Evolutionary conservation across 2,329 filamentous ascomycete species (phyloP).

Genomic region (Albophoma yamanashiensis): DNA sequence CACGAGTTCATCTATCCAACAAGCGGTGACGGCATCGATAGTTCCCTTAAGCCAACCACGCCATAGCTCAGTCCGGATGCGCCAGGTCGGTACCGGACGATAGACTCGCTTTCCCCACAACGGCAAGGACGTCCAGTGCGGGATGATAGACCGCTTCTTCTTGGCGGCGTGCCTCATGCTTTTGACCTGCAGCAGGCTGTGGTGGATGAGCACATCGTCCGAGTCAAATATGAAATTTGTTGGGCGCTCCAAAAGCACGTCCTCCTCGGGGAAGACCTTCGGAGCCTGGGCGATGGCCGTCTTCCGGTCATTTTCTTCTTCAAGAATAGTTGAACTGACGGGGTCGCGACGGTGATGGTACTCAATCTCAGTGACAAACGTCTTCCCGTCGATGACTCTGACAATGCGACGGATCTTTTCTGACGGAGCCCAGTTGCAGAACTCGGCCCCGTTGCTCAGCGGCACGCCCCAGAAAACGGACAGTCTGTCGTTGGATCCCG

Average conservation of each 20-base stretch:
- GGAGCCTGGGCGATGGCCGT: slow-evolving; percentile 13
- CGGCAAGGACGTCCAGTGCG: slow-evolving; percentile 12
- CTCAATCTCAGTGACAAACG: slow-evolving; percentile 18
- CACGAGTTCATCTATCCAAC: slow-evolving; percentile 39
- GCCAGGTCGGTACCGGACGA: slow-evolving; percentile 31
- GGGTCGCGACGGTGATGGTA: slow-evolving; percentile 27
- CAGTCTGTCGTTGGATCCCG: slow-evolving; percentile 14
- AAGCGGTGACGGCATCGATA: slow-evolving; percentile 35
- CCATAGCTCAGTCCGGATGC: slow-evolving; percentile 37
- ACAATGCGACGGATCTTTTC: slow-evolving; percentile 23
- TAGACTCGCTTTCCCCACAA: slow-evolving; percentile 17
- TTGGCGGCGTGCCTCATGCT: slow-evolving; percentile 12
- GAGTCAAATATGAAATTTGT: slow-evolving; percentile 18
- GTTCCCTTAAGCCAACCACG: slow-evolving; percentile 35
- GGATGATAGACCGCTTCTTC: slow-evolving; percentile 9
- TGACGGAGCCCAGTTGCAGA: slow-evolving; percentile 22
- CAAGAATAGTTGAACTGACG: slow-evolving; percentile 17
- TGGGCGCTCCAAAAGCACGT: slow-evolving; percentile 15
- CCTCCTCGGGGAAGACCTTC: slow-evolving; percentile 16
- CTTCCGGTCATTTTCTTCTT: slow-evolving; percentile 10
- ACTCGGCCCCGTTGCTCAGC: slow-evolving; percentile 11
- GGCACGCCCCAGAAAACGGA: slow-evolving; percentile 24
- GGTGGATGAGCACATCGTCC: slow-evolving; percentile 24
- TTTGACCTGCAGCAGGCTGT: slow-evolving; percentile 15
- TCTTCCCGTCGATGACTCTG: slow-evolving; percentile 12